phyloP scores from a whole-genome alignment of 805 yeast species.

The Kuraishia capsulata region DNA sequence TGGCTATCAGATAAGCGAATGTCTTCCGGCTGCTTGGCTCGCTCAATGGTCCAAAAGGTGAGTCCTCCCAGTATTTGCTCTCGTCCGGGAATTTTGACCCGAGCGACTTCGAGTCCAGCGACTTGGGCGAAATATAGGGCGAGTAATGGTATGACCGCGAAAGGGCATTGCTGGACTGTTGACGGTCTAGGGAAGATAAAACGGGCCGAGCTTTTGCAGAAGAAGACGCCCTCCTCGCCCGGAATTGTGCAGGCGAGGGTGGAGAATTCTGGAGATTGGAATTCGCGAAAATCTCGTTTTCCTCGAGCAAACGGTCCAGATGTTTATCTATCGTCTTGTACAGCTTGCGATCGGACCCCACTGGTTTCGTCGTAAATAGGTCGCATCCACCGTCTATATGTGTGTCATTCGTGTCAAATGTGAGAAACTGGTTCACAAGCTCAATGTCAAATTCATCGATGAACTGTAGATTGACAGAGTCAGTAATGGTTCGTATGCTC shows the following conservation, averaged over 20 bases:
- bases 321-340: slow-evolving; percentile 83
- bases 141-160: slow-evolving; percentile 2
- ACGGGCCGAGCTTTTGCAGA: background rate
- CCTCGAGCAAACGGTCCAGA: slow-evolving; percentile 44
- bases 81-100: slow-evolving; percentile 3
- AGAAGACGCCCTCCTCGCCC: background rate
- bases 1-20: slow-evolving; percentile 85
- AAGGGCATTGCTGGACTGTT: background rate
- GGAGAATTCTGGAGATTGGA: background rate
- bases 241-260: background rate
- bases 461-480: slow-evolving; percentile 56
- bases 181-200: background rate
- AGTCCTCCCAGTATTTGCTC: slow-evolving; percentile 6
- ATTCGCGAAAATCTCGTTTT: slow-evolving; percentile 13
- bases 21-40: slow-evolving; percentile 80
- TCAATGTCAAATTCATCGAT: slow-evolving; percentile 93
- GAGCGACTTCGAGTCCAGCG: slow-evolving; percentile 13
- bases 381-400: slow-evolving; percentile 86
- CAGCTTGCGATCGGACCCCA: slow-evolving; percentile 80
- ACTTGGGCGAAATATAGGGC: slow-evolving; percentile 9
- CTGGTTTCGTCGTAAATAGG: slow-evolving; percentile 88
- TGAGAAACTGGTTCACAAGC: slow-evolving; percentile 76
- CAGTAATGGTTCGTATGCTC: too few species aligned
- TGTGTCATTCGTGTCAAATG: slow-evolving; percentile 68
- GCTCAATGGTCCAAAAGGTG: slow-evolving; percentile 91